Evolutionary conservation across 345 rosid genomes (phyloP).

Genomic region (Pistacia vera): DNA sequence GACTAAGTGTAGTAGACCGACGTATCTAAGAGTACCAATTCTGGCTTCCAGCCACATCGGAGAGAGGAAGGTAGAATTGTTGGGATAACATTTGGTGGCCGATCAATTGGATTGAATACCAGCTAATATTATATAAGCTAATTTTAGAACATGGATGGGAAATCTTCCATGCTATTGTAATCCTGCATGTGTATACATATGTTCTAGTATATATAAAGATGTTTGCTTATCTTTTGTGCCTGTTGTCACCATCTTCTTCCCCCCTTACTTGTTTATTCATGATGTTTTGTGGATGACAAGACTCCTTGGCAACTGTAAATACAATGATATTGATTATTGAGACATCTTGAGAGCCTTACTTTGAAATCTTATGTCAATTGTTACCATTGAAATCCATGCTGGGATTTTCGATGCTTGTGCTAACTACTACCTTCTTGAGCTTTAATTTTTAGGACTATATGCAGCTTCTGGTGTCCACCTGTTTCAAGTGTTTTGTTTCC

Average conservation of each 20-base stretch:
- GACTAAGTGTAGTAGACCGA: slow-evolving; percentile 32
- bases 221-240: slow-evolving; percentile 25
- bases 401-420: background rate
- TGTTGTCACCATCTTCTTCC: slow-evolving; percentile 1
- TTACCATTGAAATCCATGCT: background rate
- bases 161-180: slow-evolving; percentile 34
- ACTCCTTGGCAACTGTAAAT: slow-evolving; percentile 39
- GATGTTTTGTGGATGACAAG: slow-evolving; percentile 2
- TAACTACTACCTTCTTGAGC: no score
- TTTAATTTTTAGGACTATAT: background rate
- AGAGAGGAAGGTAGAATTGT: slow-evolving; percentile 32
- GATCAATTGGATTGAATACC: slow-evolving; percentile 29
- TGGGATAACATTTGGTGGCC: slow-evolving; percentile 35
- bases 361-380: background rate
- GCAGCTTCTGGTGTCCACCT: background rate
- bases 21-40: slow-evolving; percentile 19
- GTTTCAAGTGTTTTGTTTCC: background rate
- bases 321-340: slow-evolving; percentile 7
- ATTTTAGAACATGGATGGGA: slow-evolving; percentile 41
- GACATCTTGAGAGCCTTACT: background rate
- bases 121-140: slow-evolving; percentile 47
- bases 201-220: slow-evolving; percentile 32
- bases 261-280: background rate
- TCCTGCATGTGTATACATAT: slow-evolving; percentile 36
- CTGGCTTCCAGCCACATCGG: slow-evolving; percentile 32